Conservation (phyloP, 169 alveolate species). For the Eimeria necatrix region DNA sequence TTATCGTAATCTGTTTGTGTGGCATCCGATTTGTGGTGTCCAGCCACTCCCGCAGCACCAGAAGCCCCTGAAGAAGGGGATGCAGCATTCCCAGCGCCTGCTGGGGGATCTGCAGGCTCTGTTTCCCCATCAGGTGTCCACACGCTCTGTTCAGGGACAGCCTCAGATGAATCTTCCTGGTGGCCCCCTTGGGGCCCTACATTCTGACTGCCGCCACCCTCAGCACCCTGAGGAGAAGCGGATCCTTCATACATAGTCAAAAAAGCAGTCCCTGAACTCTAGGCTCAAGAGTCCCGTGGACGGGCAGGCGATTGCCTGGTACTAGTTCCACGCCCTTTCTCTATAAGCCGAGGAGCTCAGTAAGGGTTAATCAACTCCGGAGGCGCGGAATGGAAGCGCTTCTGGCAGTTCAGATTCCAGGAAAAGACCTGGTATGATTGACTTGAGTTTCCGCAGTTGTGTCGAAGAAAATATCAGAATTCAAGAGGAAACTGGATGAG, state of each 20-base stretch:
- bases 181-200: slow-evolving; percentile 19
- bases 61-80: background rate
- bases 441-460: background rate
- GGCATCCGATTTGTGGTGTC: slow-evolving; percentile 14
- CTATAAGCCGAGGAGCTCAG: background rate
- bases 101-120: slow-evolving; percentile 60
- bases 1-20: slow-evolving; percentile 43
- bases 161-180: slow-evolving; percentile 43
- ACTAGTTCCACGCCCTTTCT: background rate
- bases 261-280: slow-evolving; percentile 41
- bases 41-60: slow-evolving; percentile 38
- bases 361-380: background rate
- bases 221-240: slow-evolving; percentile 65
- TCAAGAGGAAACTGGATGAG: background rate
- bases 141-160: slow-evolving; percentile 61
- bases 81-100: slow-evolving; percentile 40
- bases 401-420: slow-evolving; percentile 17
- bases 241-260: slow-evolving; percentile 70
- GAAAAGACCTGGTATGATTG: background rate
- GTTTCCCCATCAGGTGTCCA: slow-evolving; percentile 74
- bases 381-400: background rate
- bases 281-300: slow-evolving; percentile 22
- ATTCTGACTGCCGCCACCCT: slow-evolving; percentile 54
- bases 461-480: background rate
- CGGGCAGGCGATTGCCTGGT: background rate